Percentiles rank a stretch among this genome's conserved stretches.
These are phyloP conservation scores for Suhomyces coccinellae DNA, from an alignment of 1,139 yeast genomes.

Conservation along the genomic window DNA sequence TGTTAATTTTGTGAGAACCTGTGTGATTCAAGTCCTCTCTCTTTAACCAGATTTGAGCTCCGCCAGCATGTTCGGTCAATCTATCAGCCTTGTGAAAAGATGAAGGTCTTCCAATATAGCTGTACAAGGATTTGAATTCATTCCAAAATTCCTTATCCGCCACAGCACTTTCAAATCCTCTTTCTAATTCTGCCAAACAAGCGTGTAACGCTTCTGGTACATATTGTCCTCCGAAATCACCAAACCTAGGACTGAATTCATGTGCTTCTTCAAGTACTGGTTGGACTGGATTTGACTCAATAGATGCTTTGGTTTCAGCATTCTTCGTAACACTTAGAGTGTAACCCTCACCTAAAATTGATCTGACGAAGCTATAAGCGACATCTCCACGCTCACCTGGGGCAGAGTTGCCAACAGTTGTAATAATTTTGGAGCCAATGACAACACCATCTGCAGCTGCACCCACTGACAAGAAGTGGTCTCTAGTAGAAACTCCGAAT, in stretches of 20 bases:
- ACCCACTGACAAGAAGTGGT: slow-evolving; percentile 82
- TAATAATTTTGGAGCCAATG: slow-evolving; percentile 84
- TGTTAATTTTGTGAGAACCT: slow-evolving; percentile 96
- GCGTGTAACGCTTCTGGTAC: slow-evolving; percentile 96
- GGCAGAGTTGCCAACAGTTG: slow-evolving; percentile 62
- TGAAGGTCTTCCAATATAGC: slow-evolving; percentile 95
- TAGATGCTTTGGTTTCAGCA: slow-evolving; percentile 27
- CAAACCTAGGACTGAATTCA: slow-evolving; percentile 74
- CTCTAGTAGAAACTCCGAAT: slow-evolving; percentile 93
- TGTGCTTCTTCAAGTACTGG: slow-evolving; percentile 54
- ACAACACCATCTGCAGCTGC: slow-evolving; percentile 89
- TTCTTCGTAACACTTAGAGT: slow-evolving; percentile 36
- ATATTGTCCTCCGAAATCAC: slow-evolving; percentile 97
- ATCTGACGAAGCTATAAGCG: slow-evolving; percentile 67
- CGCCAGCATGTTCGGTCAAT: slow-evolving; percentile 86
- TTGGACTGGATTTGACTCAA: slow-evolving; percentile 24
- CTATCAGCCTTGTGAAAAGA: slow-evolving; percentile 88
- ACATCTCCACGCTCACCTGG: slow-evolving; percentile 59
- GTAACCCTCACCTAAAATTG: slow-evolving; percentile 65
- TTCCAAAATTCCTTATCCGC: slow-evolving; percentile 93
- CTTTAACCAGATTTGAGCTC: slow-evolving; percentile 97
- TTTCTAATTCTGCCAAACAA: slow-evolving; percentile 85
- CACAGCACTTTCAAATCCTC: slow-evolving; percentile 80
- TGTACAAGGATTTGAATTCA: slow-evolving; percentile 77
- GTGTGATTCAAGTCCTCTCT: slow-evolving; percentile 98